These are phyloP conservation scores for Hanseniaspora gamundiae DNA, from an alignment of 1,139 yeast genomes.

Conservation along the genomic window DNA sequence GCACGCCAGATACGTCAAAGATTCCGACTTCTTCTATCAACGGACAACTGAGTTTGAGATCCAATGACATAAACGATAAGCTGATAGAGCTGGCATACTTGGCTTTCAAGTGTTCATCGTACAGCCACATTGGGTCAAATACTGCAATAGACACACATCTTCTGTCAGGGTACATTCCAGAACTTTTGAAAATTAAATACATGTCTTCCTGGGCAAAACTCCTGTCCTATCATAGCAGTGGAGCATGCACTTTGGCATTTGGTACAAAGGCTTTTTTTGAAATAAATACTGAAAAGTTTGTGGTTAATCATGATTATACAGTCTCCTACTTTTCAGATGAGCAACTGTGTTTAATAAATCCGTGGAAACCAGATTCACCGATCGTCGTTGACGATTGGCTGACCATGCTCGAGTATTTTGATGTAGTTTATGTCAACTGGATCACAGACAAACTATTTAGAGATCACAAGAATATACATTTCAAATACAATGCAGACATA, in stretches of 20 bases:
- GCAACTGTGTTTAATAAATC: conserved; percentile 37
- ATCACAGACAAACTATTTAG: conserved; percentile 30
- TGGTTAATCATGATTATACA: conserved; percentile 63
- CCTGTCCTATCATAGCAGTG: conserved; percentile 15
- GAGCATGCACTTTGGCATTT: conserved; percentile 39
- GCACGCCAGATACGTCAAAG: conserved; percentile 37
- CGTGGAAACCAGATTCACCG: conserved; percentile 31
- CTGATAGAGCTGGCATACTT: conserved; percentile 70
- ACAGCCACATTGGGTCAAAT: conserved; percentile 63
- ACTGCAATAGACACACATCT: conserved; percentile 62
- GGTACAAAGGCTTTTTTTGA: conserved; percentile 52
- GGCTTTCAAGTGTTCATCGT: conserved; percentile 47
- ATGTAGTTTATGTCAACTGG: conserved; percentile 61
- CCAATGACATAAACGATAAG: conserved; percentile 30
- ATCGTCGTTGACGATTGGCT: conserved; percentile 22
- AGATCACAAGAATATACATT: conserved; percentile 24
- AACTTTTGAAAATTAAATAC: conserved; percentile 30
- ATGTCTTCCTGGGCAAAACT: conserved; percentile 27
- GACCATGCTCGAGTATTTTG: conserved; percentile 35
- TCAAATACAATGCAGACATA: conserved; percentile 25
- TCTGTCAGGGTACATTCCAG: conserved; percentile 68
- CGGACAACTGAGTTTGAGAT: conserved; percentile 12
- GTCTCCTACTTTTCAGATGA: conserved; percentile 25
- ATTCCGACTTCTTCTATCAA: conserved; percentile 14
- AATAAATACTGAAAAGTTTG: conserved; percentile 30